Base-by-base conservation (phyloP, 106 monocot species). In the Acorus calamus region DNA sequence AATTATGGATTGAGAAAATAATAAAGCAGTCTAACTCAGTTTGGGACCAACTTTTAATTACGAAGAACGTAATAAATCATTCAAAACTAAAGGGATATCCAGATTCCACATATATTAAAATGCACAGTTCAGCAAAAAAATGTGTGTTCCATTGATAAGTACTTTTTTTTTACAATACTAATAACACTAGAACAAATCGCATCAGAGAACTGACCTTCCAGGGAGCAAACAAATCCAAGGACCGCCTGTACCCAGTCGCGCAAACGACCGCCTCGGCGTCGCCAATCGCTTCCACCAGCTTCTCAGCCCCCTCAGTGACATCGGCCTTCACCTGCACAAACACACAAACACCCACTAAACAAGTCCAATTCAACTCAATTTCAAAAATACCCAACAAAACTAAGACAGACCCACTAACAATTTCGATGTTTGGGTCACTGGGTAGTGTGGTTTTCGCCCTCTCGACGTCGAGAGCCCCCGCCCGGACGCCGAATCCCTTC, bases 191-290 rank as follows among this genome's bases (percentile, higher is more conserved):
- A 28, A n/a, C 0, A 28, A 28, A 28, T 28, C 28, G 28, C 28
- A 28, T 28, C 28, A 28, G 28, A 28, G 28, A 28, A 28, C 28
- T 28, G 45, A 89, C 88, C 83, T 90, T 90, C 89, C 89, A 90
- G 2, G 89, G 89, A 5, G 89, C 86, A 55, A 90, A 86, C 10
- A 83, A 42, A 70, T 90, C 89, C 65, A 61, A 80, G 0, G 89
- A 90, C 9, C 57, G 74, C 2, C 78, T 68, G 51, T 81, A 86
- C 13, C 81, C 89, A 12, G 89, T 90, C 9, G 85, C 77, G 45
- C 89, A 90, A 46, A 90, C 58, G 12, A 90, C 86, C 6, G 78
- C 89, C 44, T 90, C 85, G 9, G 80, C 77, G 59, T 75, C 86
- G 7, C 78, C 77, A 8, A 86, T 75, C 14, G 86, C 86, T 62